These are phyloP conservation scores for Metschnikowia picachoensis DNA, from an alignment of 805 yeast genomes.

Conservation along the genomic window DNA sequence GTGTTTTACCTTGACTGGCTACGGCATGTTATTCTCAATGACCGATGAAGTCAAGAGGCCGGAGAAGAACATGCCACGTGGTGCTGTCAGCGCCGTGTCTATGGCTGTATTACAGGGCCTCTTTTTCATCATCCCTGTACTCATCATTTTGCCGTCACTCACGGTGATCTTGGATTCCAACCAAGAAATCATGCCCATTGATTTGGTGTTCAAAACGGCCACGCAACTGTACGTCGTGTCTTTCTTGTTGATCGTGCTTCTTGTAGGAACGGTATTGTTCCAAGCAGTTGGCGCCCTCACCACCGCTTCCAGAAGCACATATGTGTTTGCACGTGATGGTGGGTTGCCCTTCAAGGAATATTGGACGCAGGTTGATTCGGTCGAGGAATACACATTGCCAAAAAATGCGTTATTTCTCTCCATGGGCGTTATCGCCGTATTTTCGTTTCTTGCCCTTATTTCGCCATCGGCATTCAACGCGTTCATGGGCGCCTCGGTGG, in stretches of 20 bases:
- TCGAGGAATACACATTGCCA: conserved; percentile 58
- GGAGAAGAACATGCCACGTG: conserved; percentile 70
- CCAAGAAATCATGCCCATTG: conserved; percentile 74
- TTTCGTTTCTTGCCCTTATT: conserved; percentile 63
- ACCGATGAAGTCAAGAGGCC: conserved; percentile 79
- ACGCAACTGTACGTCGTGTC: conserved; percentile 69
- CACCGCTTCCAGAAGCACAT: conserved; percentile 79
- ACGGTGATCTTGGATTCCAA: conserved; percentile 49
- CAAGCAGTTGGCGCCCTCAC: conserved; percentile 79
- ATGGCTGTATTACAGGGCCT: conserved; percentile 68
- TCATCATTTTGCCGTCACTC: conserved; percentile 68
- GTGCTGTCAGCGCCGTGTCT: conserved; percentile 61
- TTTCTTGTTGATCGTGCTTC: conserved; percentile 59
- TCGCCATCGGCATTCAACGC: conserved; percentile 78
- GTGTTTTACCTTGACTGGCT: conserved; percentile 76
- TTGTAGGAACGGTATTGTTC: conserved; percentile 66
- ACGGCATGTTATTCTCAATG: conserved; percentile 76
- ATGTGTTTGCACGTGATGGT: conserved; percentile 78
- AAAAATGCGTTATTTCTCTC: conserved; percentile 64
- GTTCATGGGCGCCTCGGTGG: conserved; percentile 78
- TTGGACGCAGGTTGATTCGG: conserved; percentile 64
- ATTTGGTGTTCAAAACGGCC: conserved; percentile 65
- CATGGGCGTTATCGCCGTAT: conserved; percentile 53
- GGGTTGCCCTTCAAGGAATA: conserved; percentile 63
- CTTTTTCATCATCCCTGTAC: conserved; percentile 65